Conservation (phyloP, 176 grass and related monocot genomes). For the Themeda triandra region DNA sequence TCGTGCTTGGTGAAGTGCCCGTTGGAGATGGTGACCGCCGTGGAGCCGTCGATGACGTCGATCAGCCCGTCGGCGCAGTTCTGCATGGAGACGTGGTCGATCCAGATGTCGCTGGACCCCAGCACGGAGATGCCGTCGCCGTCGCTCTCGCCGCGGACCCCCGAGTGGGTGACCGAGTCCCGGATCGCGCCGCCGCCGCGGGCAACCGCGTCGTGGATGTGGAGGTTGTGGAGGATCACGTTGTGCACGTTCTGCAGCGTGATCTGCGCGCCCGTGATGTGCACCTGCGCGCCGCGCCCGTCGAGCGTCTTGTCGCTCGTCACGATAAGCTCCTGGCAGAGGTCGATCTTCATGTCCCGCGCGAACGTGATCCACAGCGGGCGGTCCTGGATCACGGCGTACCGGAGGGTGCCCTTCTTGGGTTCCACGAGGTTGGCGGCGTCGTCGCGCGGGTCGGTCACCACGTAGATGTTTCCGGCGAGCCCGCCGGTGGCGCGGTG, state of each 20-base stretch:
- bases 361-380: conserved; percentile 77
- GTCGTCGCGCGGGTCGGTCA: conserved; percentile 52
- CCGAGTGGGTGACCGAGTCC: conserved; percentile 43
- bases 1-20: conserved; percentile 74
- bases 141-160: conserved; percentile 41
- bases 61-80: conserved; percentile 70
- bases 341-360: conserved; percentile 48
- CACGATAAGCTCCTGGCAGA: conserved; percentile 60
- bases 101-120: conserved; percentile 55
- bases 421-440: conserved; percentile 15
- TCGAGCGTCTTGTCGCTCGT: conserved; percentile 73
- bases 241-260: conserved; percentile 54
- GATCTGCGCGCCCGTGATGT: conserved; percentile 60
- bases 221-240: conserved; percentile 69
- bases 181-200: conserved; percentile 49
- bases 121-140: conserved; percentile 69
- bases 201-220: conserved; percentile 45
- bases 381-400: conserved; percentile 44
- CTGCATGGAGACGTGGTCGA: conserved; percentile 74
- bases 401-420: conserved; percentile 44
- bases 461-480: conserved; percentile 36
- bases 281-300: conserved; percentile 66
- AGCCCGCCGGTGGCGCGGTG: conserved; percentile 28
- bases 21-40: conserved; percentile 85
- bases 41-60: conserved; percentile 62